phyloP scores from a whole-genome alignment of 306 rosid genomes.

The Ziziphus jujuba region DNA sequence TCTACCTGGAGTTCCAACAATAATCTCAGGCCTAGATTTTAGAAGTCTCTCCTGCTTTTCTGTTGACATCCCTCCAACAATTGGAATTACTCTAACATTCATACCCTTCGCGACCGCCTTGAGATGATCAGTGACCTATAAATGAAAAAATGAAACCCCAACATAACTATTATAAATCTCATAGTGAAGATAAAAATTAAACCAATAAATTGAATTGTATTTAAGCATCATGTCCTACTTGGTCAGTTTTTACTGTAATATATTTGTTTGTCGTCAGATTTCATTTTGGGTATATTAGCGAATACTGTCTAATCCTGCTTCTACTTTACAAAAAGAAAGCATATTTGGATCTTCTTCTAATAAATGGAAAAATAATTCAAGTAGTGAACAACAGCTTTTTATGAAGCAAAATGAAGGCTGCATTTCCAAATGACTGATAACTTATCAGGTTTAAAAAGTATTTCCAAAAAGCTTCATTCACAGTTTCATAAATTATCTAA shows the following conservation, averaged over 20 bases:
- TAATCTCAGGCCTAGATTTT: conserved; percentile 75
- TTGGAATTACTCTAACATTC: conserved; percentile 68
- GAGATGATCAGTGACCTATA: conserved; percentile 86
- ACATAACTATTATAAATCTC: not conserved
- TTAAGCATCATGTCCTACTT: no score
- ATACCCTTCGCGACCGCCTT: conserved; percentile 61
- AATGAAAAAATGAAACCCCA: not conserved
- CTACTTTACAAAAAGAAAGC: not conserved
- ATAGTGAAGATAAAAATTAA: not conserved
- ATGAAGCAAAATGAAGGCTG: not conserved
- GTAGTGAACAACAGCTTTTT: not conserved
- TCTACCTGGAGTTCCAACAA: conserved; percentile 97
- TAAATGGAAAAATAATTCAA: not conserved
- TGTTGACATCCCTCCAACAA: conserved; percentile 91
- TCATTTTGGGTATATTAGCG: no score
- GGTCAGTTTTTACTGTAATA: no score
- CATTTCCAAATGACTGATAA: not conserved
- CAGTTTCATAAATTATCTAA: no score
- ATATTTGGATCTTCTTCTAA: not conserved
- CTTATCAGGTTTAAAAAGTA: no score
- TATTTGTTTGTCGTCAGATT: no score
- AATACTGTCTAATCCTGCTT: not conserved
- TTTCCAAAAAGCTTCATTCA: no score
- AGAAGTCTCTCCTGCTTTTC: conserved; percentile 92
- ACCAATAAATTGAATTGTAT: no score